Base-by-base conservation (phyloP, 768 basidiomycete genomes). In the Boletales sp. region DNA sequence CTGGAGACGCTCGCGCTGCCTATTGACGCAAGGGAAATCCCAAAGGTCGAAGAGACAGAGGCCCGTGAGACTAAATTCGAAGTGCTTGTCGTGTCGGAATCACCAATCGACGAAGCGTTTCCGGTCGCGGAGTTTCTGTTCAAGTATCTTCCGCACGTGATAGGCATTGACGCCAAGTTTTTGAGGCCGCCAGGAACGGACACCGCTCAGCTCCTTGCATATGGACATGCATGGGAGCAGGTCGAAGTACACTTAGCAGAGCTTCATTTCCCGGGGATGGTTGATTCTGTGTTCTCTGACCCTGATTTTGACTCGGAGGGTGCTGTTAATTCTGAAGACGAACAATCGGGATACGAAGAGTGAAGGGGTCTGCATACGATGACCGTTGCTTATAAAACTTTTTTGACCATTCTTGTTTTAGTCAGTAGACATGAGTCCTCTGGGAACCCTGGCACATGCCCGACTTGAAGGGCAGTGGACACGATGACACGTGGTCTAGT, bases 21-120 rank as follows among this genome's bases (percentile, higher is more conserved):
- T 4, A 31, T 60, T 15, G 59, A 60, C 14, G 59, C 55, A 9
- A 45, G 45, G 34, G 4, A 57, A 5, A 39, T 61, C 5, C 59
- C 55, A 15, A 27, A 17, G 35, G 21, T 34, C 18, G 7, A 45
- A 13, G 49, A 40, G 2, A 15, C 31, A 19, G 27, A 38, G 5
- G 15, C 43, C 5, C 31, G 37, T 8, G 13, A 44, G 13, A 48
- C 47, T 5, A 2, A 35, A 8, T 45, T 59, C 27, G 12, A 8
- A 2, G 18, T 4, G 2, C 37, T 56, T 43, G 21, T 21, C 0
- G 18, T 47, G n/a, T 38, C 46, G 3, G 57, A 60, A 44, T 56
- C 58, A 1, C 58, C 58, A 0, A 50, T 60, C 29, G 34, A 42
- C 6, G 10, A 48, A n/a, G 43, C 53, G 1, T 24, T 21, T 18